Base-by-base conservation (phyloP, 2,329 filamentous ascomycete species). In the Penicillium polonicum region DNA sequence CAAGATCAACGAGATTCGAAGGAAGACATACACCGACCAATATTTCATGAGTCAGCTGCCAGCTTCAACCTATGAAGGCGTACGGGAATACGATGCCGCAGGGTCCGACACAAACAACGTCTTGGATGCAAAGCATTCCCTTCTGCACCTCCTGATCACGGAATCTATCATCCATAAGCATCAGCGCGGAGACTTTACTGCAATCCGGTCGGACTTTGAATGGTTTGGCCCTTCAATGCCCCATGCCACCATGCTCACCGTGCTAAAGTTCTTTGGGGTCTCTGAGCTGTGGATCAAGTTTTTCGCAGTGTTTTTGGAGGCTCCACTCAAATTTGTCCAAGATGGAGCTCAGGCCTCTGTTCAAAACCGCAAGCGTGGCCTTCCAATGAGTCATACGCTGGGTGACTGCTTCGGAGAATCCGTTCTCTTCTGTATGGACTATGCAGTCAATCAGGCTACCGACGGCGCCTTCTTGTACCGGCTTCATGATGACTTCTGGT, bases 401-500 rank as follows among this genome's bases (percentile, higher is more conserved):
- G 85, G 83, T 23, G 81, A 85, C 35, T 74, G 84, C 9, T 81
- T 88, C 53, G 82, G 84, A 0, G 87, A 89, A 67, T 72, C 78
- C 0, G 74, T 86, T 0, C 72, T 89, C 0, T 89, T 89, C 65
- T 85, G 83, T 58, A 80, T 89, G 63, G 87, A 89, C 65, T 85
- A 85, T 65, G 79, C 85, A 0, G 80, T 89, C 55, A 88, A 88
- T 56, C 80, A 83, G 58, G 72, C 75, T 2, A 85, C 85, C 0
- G 60, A 74, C 6, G 85, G 85, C 0, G 73, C 75, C 2, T 75
- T 79, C n/a, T 70, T 88, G 12, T 86, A 86, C 68, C 82, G 87
- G 13, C 76, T 88, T 38, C 81, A 87, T 51, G 86, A 88, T 60
- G 85, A 88, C 61, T 78, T 88, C 51, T 89, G 85, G 86, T 85